phyloP scores from a whole-genome alignment of 164 flowering plant species.

The Vitis rotundifolia region DNA sequence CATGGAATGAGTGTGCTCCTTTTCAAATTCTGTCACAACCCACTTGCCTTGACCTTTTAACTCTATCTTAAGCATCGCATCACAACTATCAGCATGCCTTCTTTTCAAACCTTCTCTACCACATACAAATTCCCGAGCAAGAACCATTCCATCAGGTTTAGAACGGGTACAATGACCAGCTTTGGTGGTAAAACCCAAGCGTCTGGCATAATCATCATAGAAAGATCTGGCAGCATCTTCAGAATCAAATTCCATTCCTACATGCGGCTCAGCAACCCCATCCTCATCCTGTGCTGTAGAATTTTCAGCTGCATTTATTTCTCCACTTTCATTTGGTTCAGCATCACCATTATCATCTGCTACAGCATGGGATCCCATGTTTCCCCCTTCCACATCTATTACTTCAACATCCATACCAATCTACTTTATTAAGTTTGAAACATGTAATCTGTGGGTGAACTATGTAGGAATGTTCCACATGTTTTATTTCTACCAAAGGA shows the following conservation, averaged over 20 bases:
- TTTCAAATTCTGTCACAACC: conserved; percentile 63
- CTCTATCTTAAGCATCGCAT: conserved; percentile 66
- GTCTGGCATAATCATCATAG: conserved; percentile 69
- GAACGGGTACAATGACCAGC: conserved; percentile 41
- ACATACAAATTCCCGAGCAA: conserved; percentile 57
- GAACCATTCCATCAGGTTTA: conserved; percentile 40
- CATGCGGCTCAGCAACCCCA: conserved; percentile 50
- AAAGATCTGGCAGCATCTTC: conserved; percentile 62
- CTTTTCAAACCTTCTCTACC: conserved; percentile 54
- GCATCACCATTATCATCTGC: conserved; percentile 33
- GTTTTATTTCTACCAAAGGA: background rate
- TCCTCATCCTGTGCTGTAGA: conserved; percentile 34
- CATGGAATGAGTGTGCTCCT: conserved; percentile 71
- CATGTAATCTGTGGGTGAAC: background rate
- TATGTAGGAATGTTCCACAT: background rate
- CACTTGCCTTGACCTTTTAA: conserved; percentile 53
- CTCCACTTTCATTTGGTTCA: conserved; percentile 37
- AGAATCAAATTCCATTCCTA: conserved; percentile 79
- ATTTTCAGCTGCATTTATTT: conserved; percentile 30
- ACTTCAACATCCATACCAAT: conserved; percentile 40
- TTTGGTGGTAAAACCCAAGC: conserved; percentile 60
- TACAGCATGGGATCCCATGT: conserved; percentile 29
- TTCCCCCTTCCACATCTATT: conserved; percentile 36
- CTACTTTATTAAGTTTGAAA: background rate
- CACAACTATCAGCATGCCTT: conserved; percentile 53